A percentile compares a stretch with the other conserved stretches of the same genome.
Conservation (phyloP, 176 grass and related monocot species). For the Raddia guianensis region DNA sequence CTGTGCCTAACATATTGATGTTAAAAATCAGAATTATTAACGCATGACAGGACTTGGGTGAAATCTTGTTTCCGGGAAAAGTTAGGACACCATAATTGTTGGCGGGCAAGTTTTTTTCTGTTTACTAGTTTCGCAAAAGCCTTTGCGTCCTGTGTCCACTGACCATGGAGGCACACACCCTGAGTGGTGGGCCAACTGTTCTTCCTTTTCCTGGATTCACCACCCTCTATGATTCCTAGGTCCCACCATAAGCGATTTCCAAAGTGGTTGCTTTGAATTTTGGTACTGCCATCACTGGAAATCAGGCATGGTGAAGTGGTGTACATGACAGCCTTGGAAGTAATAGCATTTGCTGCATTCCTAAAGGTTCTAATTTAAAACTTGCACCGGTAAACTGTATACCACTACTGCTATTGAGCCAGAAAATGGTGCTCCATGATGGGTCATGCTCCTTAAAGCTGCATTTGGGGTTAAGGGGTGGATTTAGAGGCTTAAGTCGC, state of each 20-base stretch:
- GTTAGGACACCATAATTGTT: slow-evolving; percentile 41
- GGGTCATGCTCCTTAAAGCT: too few species aligned
- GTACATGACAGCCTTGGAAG: neutral
- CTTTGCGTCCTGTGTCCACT: slow-evolving; percentile 28
- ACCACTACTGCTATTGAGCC: neutral
- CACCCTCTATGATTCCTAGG: slow-evolving; percentile 41
- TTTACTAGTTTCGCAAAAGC: slow-evolving; percentile 46
- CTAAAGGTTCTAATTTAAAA: neutral
- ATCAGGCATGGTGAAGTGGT: neutral
- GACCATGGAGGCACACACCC: slow-evolving; percentile 40
- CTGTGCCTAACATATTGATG: slow-evolving; percentile 35
- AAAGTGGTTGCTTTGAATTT: slow-evolving; percentile 25
- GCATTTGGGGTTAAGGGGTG: too few species aligned
- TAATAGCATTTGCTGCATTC: neutral
- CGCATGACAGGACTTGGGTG: slow-evolving; percentile 30
- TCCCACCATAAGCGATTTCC: slow-evolving; percentile 24
- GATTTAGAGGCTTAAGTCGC: too few species aligned
- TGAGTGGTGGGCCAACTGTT: slow-evolving; percentile 29
- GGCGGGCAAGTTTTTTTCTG: slow-evolving; percentile 33
- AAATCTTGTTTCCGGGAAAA: slow-evolving; percentile 48
- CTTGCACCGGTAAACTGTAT: neutral
- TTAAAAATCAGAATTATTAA: slow-evolving; percentile 34
- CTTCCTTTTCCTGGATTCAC: slow-evolving; percentile 23
- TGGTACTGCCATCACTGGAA: neutral
- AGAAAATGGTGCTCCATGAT: slow-evolving; percentile 3